Percentiles rank a stretch among this genome's conserved stretches.
These are phyloP conservation scores for Beauveria medogensis DNA, from an alignment of 2,329 filamentous ascomycete species.

Conservation along the genomic window DNA sequence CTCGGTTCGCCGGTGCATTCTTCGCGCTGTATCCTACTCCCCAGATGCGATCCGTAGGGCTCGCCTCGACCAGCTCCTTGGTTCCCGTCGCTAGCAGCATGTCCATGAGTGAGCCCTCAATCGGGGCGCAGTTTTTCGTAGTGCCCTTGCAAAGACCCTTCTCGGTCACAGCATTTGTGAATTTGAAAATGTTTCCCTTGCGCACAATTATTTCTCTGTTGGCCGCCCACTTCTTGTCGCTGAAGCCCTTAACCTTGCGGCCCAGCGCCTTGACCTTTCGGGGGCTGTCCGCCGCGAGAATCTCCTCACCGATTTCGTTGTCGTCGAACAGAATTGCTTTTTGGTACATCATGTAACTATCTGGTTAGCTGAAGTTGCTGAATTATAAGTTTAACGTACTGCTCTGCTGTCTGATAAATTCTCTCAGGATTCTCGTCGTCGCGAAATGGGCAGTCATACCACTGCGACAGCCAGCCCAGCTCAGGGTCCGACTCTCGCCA, in stretches of 20 bases:
- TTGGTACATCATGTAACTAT: constrained; percentile 47
- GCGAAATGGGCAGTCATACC: constrained; percentile 45
- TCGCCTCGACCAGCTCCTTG: constrained; percentile 54
- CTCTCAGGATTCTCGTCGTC: constrained; percentile 26
- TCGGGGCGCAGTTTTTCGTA: constrained; percentile 13
- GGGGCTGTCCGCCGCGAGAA: constrained; percentile 41
- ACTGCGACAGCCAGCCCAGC: constrained; percentile 55
- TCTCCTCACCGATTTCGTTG: constrained; percentile 31
- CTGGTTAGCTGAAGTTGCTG: neutral
- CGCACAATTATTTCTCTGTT: constrained; percentile 47
- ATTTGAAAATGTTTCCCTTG: constrained; percentile 52
- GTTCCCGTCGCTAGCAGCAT: constrained; percentile 50
- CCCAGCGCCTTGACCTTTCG: constrained; percentile 46
- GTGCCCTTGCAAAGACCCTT: constrained; percentile 20
- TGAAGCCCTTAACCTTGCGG: constrained; percentile 44
- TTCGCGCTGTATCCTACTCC: constrained; percentile 52
- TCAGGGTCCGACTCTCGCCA: constrained; percentile 38
- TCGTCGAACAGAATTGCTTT: constrained; percentile 45
- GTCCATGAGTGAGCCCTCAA: constrained; percentile 33
- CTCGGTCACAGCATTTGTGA: constrained; percentile 34
- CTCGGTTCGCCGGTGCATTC: constrained; percentile 38
- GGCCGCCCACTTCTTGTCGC: constrained; percentile 40
- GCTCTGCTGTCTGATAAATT: constrained; percentile 43
- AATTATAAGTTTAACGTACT: constrained; percentile 25
- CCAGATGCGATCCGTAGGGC: constrained; percentile 55